Percentiles rank a stretch among this genome's conserved stretches.
These are phyloP conservation scores for Parietichytrium sp. DNA, from an alignment of 108 stramenopile genomes.

Conservation along the genomic window DNA sequence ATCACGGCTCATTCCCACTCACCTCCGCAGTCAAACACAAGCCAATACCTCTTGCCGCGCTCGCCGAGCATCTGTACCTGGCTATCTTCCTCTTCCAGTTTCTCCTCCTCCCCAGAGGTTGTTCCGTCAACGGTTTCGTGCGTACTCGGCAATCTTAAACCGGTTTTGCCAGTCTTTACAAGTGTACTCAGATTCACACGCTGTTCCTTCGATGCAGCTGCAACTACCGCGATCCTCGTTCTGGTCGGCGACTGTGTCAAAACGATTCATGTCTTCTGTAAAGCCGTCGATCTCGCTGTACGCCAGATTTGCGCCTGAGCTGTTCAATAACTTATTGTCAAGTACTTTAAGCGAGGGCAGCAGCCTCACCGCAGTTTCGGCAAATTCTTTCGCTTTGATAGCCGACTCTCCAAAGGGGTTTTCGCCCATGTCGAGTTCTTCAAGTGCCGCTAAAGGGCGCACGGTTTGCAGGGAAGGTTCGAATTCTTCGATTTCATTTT, in stretches of 20 bases:
- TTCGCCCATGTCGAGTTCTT: slow-evolving; percentile 3
- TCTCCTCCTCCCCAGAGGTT: too few species aligned
- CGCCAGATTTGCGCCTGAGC: neutral
- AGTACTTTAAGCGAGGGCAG: neutral
- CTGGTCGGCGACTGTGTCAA: neutral
- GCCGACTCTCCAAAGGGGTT: slow-evolving; percentile 2
- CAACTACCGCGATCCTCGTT: slow-evolving; percentile 22
- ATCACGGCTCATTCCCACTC: too few species aligned
- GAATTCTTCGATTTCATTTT: neutral
- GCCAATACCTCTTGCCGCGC: too few species aligned
- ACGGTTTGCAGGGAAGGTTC: neutral
- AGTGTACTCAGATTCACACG: neutral
- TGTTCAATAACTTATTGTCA: neutral
- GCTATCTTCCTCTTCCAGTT: too few species aligned
- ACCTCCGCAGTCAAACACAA: too few species aligned
- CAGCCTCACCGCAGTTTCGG: too few species aligned
- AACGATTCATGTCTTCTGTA: neutral
- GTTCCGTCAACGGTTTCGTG: too few species aligned
- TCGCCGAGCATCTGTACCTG: too few species aligned
- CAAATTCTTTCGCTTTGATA: neutral
- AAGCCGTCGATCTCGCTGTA: neutral
- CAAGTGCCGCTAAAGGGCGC: neutral
- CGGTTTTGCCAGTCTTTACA: slow-evolving; percentile 32
- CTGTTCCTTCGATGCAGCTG: neutral
- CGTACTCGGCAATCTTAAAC: slow-evolving; percentile 3